Base-by-base conservation (phyloP, 768 basidiomycete species). In the Kwoniella mangroviensis region DNA sequence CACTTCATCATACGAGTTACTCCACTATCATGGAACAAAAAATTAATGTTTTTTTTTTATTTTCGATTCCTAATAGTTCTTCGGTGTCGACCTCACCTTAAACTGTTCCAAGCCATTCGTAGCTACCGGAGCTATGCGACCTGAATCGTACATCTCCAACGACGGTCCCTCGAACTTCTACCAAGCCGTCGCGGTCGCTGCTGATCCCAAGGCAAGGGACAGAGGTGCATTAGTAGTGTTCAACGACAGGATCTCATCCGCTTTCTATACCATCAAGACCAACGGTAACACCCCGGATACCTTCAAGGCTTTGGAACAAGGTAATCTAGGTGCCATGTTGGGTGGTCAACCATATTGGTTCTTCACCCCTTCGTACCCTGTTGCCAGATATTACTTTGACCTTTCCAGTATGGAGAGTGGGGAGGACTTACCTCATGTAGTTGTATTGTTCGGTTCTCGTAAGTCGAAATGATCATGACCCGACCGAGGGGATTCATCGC, bases 301-400 rank as follows among this genome's bases (percentile, higher is more conserved):
- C 3, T 84, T 84, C 75, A 71, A 67, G 15, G 79, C 82, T 0
- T 49, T 70, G 19, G 81, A 83, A 63, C 80, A 78, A 43, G 83
- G 83, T 45, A 81, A 75, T 70, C 53, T 82, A 43, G 83, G 81
- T 21, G 67, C 65, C 10, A 75, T 82, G 49, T 58, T 77, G 54
- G 68, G 59, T 7, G 69, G 62, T 52, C 66, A 74, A 52, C 74
- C 72, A 15, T 73, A 76, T 65, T 80, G 71, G 69, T 81, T 74
- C 59, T 74, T 75, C 68, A 74, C 76, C 15, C 60, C 80, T 2
- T 61, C 63, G 0, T 43, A 70, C 53, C 81, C 82, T 0, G 75
- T 68, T 2, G 76, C 75, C 72, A 82, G 81, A 68, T 66, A 70
- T 28, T 63, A 95, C n/a, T 79, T 76, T 41, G 75, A 79, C 62